These are phyloP conservation scores for Fusarium annulatum DNA, from an alignment of 2,329 filamentous ascomycete species.

Conservation along the genomic window DNA sequence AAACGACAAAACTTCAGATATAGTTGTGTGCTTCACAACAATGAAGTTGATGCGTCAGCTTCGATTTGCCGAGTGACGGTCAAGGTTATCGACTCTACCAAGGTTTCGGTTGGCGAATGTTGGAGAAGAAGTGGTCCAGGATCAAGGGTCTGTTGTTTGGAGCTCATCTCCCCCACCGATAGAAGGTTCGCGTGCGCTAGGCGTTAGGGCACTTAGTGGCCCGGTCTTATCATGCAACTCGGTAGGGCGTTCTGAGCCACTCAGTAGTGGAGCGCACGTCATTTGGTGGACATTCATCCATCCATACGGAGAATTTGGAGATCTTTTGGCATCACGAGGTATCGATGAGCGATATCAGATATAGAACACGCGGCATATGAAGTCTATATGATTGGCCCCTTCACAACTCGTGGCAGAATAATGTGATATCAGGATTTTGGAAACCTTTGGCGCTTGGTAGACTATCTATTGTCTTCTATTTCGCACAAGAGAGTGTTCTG, in stretches of 20 bases:
- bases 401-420: conserved; percentile 1
- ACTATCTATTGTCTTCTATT: conserved; percentile 3
- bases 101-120: conserved; percentile 36
- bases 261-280: conserved; percentile 37
- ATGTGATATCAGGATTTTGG: conserved; percentile 5
- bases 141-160: conserved; percentile 19
- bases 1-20: conserved; percentile 5
- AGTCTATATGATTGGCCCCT: conserved; percentile 13
- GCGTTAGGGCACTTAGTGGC: conserved; percentile 37
- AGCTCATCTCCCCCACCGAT: conserved; percentile 39
- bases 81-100: conserved; percentile 20
- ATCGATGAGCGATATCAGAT: neutral
- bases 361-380: conserved; percentile 18
- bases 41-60: conserved; percentile 3
- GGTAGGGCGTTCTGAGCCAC: conserved; percentile 10
- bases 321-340: conserved; percentile 28
- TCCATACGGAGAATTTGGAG: conserved; percentile 12
- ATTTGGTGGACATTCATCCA: conserved; percentile 22
- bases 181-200: conserved; percentile 25
- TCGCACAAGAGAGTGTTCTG: neutral
- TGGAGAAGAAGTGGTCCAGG: conserved; percentile 34
- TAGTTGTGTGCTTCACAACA: neutral
- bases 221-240: conserved; percentile 21
- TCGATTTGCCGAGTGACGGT: conserved; percentile 3
- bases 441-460: neutral